Evolutionary conservation across 169 alveolate species (phyloP).

Genomic region (Cryptosporidium baileyi): DNA sequence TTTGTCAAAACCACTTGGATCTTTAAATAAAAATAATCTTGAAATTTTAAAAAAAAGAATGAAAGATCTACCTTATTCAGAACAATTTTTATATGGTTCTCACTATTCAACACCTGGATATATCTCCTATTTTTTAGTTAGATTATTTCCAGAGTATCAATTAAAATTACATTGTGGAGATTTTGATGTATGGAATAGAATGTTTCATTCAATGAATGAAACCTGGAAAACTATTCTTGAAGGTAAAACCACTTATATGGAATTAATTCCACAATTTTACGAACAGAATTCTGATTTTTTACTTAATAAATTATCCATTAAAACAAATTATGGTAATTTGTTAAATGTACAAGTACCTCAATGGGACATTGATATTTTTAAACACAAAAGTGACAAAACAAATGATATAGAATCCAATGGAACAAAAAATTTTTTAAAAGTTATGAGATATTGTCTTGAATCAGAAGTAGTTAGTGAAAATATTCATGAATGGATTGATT

Average conservation of each 20-base stretch:
- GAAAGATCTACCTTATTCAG: slow-evolving; percentile 78
- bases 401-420: not conserved
- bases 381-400: not conserved
- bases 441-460: slow-evolving; percentile 92
- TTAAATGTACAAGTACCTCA: slow-evolving; percentile 87
- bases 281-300: slow-evolving; percentile 85
- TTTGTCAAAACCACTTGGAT: slow-evolving; percentile 91
- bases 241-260: slow-evolving; percentile 87
- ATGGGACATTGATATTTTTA: slow-evolving; percentile 79
- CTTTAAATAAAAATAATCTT: slow-evolving; percentile 83
- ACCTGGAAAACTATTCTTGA: slow-evolving; percentile 71
- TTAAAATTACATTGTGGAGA: slow-evolving; percentile 91
- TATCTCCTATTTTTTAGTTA: slow-evolving; percentile 92
- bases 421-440: slow-evolving; percentile 77
- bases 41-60: slow-evolving; percentile 81
- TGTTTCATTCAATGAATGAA: slow-evolving; percentile 57
- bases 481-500: slow-evolving; percentile 95
- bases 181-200: slow-evolving; percentile 83
- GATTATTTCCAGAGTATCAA: slow-evolving; percentile 94
- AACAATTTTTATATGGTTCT: slow-evolving; percentile 93
- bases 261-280: slow-evolving; percentile 93
- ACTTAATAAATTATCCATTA: slow-evolving; percentile 80
- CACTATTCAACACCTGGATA: slow-evolving; percentile 97
- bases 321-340: slow-evolving; percentile 79
- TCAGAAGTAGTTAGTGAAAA: slow-evolving; percentile 90